Evolutionary conservation across 305 asterid genomes (phyloP).

Genomic region (Rubia peregrina): DNA sequence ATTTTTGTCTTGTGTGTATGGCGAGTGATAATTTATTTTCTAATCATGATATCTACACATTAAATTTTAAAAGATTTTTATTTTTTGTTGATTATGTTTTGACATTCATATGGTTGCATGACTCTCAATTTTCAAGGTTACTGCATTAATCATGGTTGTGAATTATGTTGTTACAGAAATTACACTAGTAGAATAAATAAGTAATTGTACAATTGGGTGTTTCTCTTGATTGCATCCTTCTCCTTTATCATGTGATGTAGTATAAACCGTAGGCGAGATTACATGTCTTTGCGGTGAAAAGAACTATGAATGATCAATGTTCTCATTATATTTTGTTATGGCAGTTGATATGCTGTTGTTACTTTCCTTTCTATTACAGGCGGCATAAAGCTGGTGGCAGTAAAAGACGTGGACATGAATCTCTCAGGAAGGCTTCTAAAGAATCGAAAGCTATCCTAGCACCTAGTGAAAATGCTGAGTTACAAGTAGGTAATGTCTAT

Average conservation of each 20-base stretch:
- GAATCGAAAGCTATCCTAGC: no score
- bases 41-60: background rate
- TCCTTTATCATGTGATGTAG: no score
- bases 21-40: background rate
- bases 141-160: background rate
- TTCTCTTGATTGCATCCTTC: no score
- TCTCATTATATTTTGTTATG: background rate
- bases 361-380: constrained; percentile 16
- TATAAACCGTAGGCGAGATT: no score
- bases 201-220: no score
- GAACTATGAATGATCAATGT: background rate
- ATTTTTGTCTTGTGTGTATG: background rate
- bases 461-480: no score
- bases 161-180: background rate
- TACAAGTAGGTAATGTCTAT: no score
- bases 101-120: background rate
- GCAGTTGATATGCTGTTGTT: constrained; percentile 1
- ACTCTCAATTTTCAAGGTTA: background rate
- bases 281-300: background rate
- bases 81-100: background rate
- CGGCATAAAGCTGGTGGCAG: constrained; percentile 50
- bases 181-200: background rate
- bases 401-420: constrained; percentile 39
- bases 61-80: no score
- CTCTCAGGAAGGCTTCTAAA: no score